Evolutionary conservation across 768 basidiomycete species (phyloP), one percentile per base, ranked within the genome.

Genomic region (Hydnum rufescens): DNA sequence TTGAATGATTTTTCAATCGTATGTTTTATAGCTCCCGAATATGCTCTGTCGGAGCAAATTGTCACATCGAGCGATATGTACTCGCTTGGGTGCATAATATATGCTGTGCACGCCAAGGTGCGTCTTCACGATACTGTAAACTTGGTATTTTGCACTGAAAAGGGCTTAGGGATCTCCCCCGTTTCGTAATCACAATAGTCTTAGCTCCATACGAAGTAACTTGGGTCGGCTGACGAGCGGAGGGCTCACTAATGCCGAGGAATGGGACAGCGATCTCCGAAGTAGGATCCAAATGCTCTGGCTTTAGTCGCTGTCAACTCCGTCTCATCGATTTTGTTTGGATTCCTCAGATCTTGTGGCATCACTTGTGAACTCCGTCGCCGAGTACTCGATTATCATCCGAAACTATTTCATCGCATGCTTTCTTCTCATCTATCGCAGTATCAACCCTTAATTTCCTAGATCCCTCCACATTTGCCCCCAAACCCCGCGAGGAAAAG

Each of bases 371-470:
- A n/a, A 89, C 89, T 18, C 75, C 88, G 50, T 77, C 82, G 57
- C 74, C 82, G 28, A 71, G 72, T 36, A 71, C 69, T 44, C 70
- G 95, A 32, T 81, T 89, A 23, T 78, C 80, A 0, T 85, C 93
- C 4, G 70, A 76, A 2, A 77, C 82, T 2, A 74, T 97, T 25
- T 82, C 89, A 3, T 74, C 81, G 0, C 80, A 89, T 60, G 63
- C 89, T 0, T 96, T 92, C 71, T 97, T 99, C 68, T 92, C 87
- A 1, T 93, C 89, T 3, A 70, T 97, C 6, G 87, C 93, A 4
- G 90, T 97, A 23, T 92, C 87, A 2, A 97, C 93, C 0, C 73
- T 99, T 30, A 90, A 89, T 61, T 99, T 97, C 67, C 69, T 99
- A 51, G 93, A 97, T 60, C 79, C 93, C 13, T 86, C 92, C 3